These are phyloP conservation scores for Chernovozyma sophiae-reginae DNA, from an alignment of 1,139 yeast genomes.

Conservation along the genomic window DNA sequence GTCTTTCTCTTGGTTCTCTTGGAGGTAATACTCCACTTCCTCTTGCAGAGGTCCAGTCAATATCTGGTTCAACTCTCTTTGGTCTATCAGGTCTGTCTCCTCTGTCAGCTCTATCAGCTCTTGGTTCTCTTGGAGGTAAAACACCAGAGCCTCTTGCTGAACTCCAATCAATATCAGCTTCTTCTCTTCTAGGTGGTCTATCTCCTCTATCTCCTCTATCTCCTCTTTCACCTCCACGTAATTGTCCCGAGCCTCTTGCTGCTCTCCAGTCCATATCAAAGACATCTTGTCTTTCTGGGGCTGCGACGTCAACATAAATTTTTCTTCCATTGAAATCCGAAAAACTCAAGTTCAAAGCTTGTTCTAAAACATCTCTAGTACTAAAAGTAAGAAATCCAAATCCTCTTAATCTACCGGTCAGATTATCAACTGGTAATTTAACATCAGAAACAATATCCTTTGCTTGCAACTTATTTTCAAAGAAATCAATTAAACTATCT, in stretches of 20 bases:
- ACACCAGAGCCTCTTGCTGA: conserved; percentile 18
- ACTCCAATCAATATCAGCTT: conserved; percentile 47
- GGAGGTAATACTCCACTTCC: conserved; percentile 11
- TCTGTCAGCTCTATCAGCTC: conserved; percentile 9
- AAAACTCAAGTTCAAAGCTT: conserved; percentile 63
- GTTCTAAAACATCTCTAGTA: conserved; percentile 63
- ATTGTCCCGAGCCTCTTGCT: conserved; percentile 36
- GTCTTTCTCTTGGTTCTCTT: conserved; percentile 12
- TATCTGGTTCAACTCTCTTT: conserved; percentile 29
- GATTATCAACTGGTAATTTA: conserved; percentile 65
- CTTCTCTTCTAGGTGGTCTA: conserved; percentile 29
- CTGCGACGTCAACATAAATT: conserved; percentile 85
- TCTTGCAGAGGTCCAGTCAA: conserved; percentile 16
- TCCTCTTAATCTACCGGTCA: conserved; percentile 67
- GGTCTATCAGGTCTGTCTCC: conserved; percentile 14
- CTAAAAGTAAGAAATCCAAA: conserved; percentile 82
- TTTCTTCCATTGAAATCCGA: conserved; percentile 70
- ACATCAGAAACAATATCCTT: conserved; percentile 53
- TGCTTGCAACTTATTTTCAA: conserved; percentile 57
- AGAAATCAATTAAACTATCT: conserved; percentile 59
- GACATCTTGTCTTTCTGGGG: conserved; percentile 60
- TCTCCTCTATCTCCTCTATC: conserved; percentile 23
- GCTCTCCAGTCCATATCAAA: conserved; percentile 47
- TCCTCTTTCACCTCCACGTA: conserved; percentile 36
- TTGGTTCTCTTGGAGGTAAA: conserved; percentile 19